These are phyloP conservation scores for Chaetoscypha palmicola DNA, from an alignment of 2,329 filamentous ascomycete genomes.

Conservation along the genomic window DNA sequence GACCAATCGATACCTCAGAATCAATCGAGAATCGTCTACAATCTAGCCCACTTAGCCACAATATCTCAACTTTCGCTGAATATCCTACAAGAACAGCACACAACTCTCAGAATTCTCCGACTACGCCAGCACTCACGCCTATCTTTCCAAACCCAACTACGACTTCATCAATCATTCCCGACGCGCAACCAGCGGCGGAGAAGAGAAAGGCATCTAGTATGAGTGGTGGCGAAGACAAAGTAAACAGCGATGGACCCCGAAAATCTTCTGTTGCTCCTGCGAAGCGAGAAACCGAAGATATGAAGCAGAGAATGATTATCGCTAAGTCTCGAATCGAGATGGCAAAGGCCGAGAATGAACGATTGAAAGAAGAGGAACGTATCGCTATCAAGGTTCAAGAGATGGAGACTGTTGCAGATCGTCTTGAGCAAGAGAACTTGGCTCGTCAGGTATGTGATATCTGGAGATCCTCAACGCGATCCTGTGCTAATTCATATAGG, in stretches of 20 bases:
- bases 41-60: too few species aligned
- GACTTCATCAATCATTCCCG: too few species aligned
- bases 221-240: background rate
- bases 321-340: slow-evolving; percentile 1
- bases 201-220: background rate
- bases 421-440: slow-evolving; percentile 6
- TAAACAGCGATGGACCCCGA: background rate
- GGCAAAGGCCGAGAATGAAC: background rate
- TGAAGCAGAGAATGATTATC: background rate
- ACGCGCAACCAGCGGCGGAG: too few species aligned
- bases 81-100: too few species aligned
- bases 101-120: too few species aligned
- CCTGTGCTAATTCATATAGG: too few species aligned
- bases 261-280: background rate
- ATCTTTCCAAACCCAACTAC: too few species aligned
- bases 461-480: too few species aligned
- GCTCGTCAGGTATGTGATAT: background rate
- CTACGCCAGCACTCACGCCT: too few species aligned
- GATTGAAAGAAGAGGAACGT: slow-evolving; percentile 7
- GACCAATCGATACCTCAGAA: too few species aligned
- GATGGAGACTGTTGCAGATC: slow-evolving; percentile 1
- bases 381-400: background rate
- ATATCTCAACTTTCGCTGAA: too few species aligned
- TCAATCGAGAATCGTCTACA: too few species aligned
- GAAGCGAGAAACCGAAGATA: background rate